Evolutionary conservation across 129 eudicot genomes (phyloP).

Genomic region (Artemisia argyi): DNA sequence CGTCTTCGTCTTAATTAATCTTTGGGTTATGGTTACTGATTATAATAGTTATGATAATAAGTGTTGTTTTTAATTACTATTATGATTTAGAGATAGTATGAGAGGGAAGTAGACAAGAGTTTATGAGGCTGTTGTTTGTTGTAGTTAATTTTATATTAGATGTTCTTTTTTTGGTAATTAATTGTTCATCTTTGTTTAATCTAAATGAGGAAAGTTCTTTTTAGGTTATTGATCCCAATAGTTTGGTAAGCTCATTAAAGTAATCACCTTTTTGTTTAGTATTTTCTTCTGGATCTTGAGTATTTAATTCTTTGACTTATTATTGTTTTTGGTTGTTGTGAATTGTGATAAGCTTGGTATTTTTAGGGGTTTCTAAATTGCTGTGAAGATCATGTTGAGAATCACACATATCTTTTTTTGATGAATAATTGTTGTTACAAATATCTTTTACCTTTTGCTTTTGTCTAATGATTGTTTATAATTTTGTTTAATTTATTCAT

Average conservation of each 20-base stretch:
- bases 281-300: slow-evolving; percentile 26
- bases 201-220: slow-evolving; percentile 31
- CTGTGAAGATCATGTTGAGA: too few relatives aligned
- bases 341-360: too few relatives aligned
- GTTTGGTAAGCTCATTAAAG: slow-evolving; percentile 27
- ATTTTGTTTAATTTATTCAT: too few relatives aligned
- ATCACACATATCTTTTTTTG: too few relatives aligned
- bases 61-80: slow-evolving; percentile 9
- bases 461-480: too few relatives aligned
- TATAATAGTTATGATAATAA: slow-evolving; percentile 17
- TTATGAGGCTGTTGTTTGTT: slow-evolving; percentile 34
- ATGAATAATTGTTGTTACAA: too few relatives aligned
- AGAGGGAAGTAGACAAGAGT: slow-evolving; percentile 29
- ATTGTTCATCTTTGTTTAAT: slow-evolving; percentile 25
- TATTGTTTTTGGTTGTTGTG: background rate
- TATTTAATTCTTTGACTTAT: slow-evolving; percentile 4
- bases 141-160: slow-evolving; percentile 29
- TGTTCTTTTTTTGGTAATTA: slow-evolving; percentile 27
- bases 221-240: slow-evolving; percentile 18
- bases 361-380: too few relatives aligned
- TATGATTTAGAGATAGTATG: slow-evolving; percentile 27
- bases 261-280: slow-evolving; percentile 16
- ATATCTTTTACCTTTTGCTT: too few relatives aligned
- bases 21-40: slow-evolving; percentile 21
- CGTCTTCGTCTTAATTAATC: slow-evolving; percentile 62